phyloP scores from a whole-genome alignment of 2,329 filamentous ascomycete species.

The Ophiostoma montium region DNA sequence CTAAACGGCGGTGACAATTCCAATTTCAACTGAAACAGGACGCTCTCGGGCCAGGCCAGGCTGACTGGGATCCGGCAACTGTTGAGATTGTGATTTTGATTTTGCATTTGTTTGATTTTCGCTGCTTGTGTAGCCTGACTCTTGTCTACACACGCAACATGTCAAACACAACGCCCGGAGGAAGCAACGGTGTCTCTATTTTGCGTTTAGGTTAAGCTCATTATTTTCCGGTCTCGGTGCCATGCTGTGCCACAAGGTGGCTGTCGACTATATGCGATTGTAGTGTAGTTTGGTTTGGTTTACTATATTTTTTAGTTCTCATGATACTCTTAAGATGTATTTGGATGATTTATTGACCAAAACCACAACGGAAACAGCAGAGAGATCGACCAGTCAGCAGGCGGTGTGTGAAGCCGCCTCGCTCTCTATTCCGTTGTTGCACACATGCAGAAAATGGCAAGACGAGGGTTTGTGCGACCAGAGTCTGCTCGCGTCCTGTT shows the following conservation, averaged over 20 bases:
- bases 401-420: background rate
- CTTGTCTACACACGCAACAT: background rate
- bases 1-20: background rate
- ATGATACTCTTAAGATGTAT: too few relatives aligned
- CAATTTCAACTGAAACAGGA: constrained; percentile 6
- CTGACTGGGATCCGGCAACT: too few relatives aligned
- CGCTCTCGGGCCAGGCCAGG: background rate
- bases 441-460: background rate
- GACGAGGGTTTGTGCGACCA: background rate
- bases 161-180: background rate
- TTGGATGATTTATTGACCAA: too few relatives aligned
- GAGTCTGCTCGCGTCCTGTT: too few relatives aligned
- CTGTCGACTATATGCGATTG: background rate
- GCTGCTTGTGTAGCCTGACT: constrained; percentile 2
- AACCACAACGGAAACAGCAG: background rate
- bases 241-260: constrained; percentile 6
- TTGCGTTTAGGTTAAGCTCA: background rate
- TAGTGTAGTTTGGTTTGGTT: too few relatives aligned
- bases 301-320: too few relatives aligned
- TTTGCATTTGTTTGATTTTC: background rate
- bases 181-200: background rate
- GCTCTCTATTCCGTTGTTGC: background rate
- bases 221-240: constrained; percentile 5
- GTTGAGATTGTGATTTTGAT: background rate
- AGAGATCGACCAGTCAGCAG: too few relatives aligned